A percentile compares a stretch with the other conserved stretches of the same genome.
Evolutionary conservation across 768 basidiomycete genomes (phyloP).

Genomic region (Thelephora aurantiotincta): DNA sequence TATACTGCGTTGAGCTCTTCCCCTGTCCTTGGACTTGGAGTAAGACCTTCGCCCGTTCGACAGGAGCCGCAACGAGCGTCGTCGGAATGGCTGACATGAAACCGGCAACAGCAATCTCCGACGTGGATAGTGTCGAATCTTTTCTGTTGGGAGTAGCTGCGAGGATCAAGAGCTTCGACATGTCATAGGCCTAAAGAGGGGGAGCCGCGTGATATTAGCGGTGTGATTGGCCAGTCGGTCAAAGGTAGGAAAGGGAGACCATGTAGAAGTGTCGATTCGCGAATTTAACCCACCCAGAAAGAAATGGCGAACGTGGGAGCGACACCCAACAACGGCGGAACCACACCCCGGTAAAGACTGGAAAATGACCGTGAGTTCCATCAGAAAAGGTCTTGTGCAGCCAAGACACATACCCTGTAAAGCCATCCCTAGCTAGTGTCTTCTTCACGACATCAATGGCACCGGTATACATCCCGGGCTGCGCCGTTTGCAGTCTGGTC

Average conservation of each 20-base stretch:
- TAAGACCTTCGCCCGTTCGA: slow-evolving; percentile 93
- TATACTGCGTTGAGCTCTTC: slow-evolving; percentile 70
- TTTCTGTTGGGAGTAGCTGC: slow-evolving; percentile 65
- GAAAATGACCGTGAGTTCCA: background rate
- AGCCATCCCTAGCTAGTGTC: slow-evolving; percentile 81
- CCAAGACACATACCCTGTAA: slow-evolving; percentile 51
- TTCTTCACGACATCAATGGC: slow-evolving; percentile 90
- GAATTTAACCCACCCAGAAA: slow-evolving; percentile 65
- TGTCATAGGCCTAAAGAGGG: slow-evolving; percentile 67
- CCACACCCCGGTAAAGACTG: slow-evolving; percentile 85
- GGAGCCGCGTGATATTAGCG: background rate
- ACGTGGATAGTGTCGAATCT: slow-evolving; percentile 44
- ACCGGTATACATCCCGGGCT: slow-evolving; percentile 78
- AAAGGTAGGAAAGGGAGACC: background rate
- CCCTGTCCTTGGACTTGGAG: slow-evolving; percentile 91
- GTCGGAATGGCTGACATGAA: slow-evolving; percentile 90
- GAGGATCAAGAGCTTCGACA: slow-evolving; percentile 78
- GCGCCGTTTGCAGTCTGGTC: slow-evolving; percentile 89
- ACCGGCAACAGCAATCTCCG: slow-evolving; percentile 83
- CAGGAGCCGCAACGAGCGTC: slow-evolving; percentile 87
- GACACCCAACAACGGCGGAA: slow-evolving; percentile 85
- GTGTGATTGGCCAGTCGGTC: background rate
- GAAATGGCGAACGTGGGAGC: slow-evolving; percentile 97
- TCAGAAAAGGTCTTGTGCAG: background rate
- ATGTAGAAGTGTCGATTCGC: background rate